These are phyloP conservation scores for Boletus reticuloceps DNA, from an alignment of 768 basidiomycete genomes.

Conservation along the genomic window DNA sequence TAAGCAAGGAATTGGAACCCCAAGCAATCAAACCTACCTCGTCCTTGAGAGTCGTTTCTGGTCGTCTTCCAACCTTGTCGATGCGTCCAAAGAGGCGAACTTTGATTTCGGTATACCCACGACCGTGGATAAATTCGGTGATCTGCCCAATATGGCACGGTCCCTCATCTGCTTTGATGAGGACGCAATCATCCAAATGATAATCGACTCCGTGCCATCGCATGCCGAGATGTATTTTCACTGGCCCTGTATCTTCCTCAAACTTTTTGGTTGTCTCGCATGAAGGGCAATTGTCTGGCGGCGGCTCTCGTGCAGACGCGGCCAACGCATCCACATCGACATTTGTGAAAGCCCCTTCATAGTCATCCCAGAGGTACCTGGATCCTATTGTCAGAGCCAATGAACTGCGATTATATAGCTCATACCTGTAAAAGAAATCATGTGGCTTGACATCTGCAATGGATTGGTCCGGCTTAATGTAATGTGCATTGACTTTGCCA, in stretches of 20 bases:
- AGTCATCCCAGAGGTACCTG: slow-evolving; percentile 52
- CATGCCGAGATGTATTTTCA: slow-evolving; percentile 40
- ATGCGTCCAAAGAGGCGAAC: slow-evolving; percentile 54
- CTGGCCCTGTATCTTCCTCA: slow-evolving; percentile 30
- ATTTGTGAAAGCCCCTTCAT: slow-evolving; percentile 45
- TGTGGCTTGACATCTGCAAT: slow-evolving; percentile 28
- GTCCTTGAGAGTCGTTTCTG: slow-evolving; percentile 43
- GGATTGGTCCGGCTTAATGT: slow-evolving; percentile 24
- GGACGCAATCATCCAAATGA: slow-evolving; percentile 61
- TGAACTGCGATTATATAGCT: not conserved
- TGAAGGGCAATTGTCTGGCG: slow-evolving; percentile 53
- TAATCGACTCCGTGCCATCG: slow-evolving; percentile 47
- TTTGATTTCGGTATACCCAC: slow-evolving; percentile 12
- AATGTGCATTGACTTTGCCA: slow-evolving; percentile 47
- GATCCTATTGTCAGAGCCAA: not conserved
- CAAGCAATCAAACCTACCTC: slow-evolving; percentile 41
- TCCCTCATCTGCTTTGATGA: slow-evolving; percentile 46
- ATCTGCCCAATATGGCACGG: slow-evolving; percentile 60
- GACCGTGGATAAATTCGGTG: slow-evolving; percentile 27
- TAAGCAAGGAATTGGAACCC: not conserved
- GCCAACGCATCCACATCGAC: slow-evolving; percentile 30
- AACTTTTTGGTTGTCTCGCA: slow-evolving; percentile 39
- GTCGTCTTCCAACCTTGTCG: slow-evolving; percentile 36
- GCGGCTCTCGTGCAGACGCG: slow-evolving; percentile 2
- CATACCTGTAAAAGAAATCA: slow-evolving; percentile 59